Base-by-base conservation (phyloP, 108 stramenopile species). In the Asterionellopsis glacialis region DNA sequence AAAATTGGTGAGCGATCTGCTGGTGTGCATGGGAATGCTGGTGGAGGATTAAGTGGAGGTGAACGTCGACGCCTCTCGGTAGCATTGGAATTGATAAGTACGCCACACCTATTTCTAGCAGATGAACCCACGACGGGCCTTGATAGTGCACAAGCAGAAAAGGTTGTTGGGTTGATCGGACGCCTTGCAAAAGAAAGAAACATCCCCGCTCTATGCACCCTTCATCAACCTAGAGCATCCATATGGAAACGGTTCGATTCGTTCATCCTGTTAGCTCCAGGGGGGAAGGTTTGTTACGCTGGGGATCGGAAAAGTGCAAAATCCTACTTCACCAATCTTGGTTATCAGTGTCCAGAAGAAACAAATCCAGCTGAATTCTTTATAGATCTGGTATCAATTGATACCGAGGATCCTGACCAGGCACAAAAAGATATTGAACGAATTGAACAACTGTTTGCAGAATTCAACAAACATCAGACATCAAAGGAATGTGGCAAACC, bases 111-210 rank as follows among this genome's bases (percentile, higher is more conserved):
- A 21, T 80, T 93, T 56, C 66, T 93, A 38, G 85, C 79, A 25
- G 90, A 87, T 52, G 94, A 95, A 53, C 85, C 89, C 2, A 95
- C 91, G 11, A 82, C 88, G 0, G 94, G 94, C n/a, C 70, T 95
- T 21, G 89, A 82, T 49, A 73, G 74, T 52, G 23, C 70, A n/a
- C 81, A 84, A 52, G 51, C 47, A 9, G 83, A 79, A 39, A 79
- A 70, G 42, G 91, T 95, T 22, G 70, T 93, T 12, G 57, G 19
- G 11, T 56, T 82, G 0, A 82, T 95, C 23, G 23, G 61, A 22
- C 50, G 66, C 0, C 61, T 87, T 0, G 79, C 79, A 14, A 65
- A 66, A 42, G 67, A 83, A 45, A 62, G 81, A 22, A 57, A 85
- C 40, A 79, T 91, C 18, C 85, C 90, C 0, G 72, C 77, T 15